phyloP scores from a whole-genome alignment of 1,139 yeast species.

The Geotrichum carabidarum region DNA sequence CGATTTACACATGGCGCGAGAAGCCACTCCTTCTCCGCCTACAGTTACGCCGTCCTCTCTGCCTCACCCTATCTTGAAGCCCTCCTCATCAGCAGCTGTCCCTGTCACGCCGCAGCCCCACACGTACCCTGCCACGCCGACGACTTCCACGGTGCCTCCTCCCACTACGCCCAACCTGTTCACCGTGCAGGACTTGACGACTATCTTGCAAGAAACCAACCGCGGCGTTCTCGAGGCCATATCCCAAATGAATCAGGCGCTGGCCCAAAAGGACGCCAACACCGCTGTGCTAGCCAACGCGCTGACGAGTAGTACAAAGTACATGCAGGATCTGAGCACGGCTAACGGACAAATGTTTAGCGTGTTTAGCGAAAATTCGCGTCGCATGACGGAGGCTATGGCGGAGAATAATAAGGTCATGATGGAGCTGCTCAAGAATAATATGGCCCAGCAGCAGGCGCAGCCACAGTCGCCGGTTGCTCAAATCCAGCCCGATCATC shows the following conservation, averaged over 20 bases:
- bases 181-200: not conserved
- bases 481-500: not conserved
- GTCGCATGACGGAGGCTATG: slow-evolving; percentile 5
- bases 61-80: too few relatives aligned
- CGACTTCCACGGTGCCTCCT: not conserved
- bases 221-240: slow-evolving; percentile 5
- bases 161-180: not conserved
- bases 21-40: not conserved
- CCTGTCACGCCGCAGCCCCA: not conserved
- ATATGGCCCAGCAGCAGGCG: not conserved
- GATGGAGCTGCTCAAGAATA: slow-evolving; percentile 3
- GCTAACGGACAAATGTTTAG: slow-evolving; percentile 4
- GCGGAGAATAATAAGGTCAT: slow-evolving; percentile 5
- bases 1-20: not conserved
- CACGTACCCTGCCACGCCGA: not conserved
- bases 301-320: not conserved
- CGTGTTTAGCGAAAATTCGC: not conserved
- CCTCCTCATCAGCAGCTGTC: not conserved
- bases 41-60: not conserved
- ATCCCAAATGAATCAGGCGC: slow-evolving; percentile 2
- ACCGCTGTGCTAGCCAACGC: slow-evolving; percentile 6
- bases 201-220: not conserved
- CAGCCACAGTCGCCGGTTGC: not conserved
- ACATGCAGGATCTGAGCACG: slow-evolving; percentile 5
- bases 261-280: slow-evolving; percentile 2